Evolutionary conservation across 2,329 filamentous ascomycete genomes (phyloP).

Genomic region (Sarocladiaceae sp.): DNA sequence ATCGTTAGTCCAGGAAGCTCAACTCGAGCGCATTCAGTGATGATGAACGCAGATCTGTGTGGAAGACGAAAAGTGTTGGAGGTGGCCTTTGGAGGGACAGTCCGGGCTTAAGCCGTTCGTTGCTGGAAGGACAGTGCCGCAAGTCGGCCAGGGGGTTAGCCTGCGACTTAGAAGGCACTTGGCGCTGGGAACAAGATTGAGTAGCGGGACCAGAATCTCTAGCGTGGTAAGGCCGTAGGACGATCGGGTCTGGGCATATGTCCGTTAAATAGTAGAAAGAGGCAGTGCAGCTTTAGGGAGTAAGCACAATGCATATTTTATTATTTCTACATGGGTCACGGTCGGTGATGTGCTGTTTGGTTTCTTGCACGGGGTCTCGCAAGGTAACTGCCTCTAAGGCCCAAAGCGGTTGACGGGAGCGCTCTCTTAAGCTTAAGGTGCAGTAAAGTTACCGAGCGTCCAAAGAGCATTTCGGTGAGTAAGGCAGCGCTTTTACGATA

Average conservation of each 20-base stretch:
- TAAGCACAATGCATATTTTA: neutral
- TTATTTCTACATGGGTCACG: neutral
- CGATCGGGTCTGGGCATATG: neutral
- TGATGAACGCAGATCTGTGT: neutral
- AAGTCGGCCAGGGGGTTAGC: neutral
- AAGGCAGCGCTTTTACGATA: too few species aligned
- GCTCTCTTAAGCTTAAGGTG: too few species aligned
- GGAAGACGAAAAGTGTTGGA: conserved; percentile 3
- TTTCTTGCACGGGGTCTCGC: too few species aligned
- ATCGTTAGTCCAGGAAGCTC: neutral
- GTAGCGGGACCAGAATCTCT: neutral
- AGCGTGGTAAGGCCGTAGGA: neutral
- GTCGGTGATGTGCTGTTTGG: neutral
- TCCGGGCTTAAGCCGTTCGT: neutral
- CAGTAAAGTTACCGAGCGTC: too few species aligned
- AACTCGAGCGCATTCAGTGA: conserved; percentile 2
- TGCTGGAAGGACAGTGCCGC: neutral
- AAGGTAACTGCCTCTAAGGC: too few species aligned
- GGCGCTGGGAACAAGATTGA: neutral
- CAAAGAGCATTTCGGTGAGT: too few species aligned
- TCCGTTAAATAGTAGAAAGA: neutral
- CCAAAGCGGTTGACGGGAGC: too few species aligned
- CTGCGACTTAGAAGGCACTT: neutral
- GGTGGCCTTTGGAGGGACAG: conserved; percentile 4
- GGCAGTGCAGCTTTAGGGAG: neutral